Evolutionary conservation across 257 asterid genomes (phyloP).

Genomic region (Primulina huaijiensis): DNA sequence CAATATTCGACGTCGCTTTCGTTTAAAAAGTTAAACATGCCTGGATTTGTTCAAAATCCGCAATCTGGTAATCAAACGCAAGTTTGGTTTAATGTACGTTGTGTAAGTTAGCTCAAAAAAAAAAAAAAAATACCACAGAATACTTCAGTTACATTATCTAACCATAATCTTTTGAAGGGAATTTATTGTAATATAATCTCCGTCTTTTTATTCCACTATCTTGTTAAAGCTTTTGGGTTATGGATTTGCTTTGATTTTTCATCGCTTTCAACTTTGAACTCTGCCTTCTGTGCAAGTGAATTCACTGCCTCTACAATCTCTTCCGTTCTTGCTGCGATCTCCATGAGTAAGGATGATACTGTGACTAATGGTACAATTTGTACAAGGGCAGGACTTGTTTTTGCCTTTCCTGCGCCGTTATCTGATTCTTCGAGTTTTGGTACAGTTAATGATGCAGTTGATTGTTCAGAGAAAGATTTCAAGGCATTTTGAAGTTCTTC

Average conservation of each 20-base stretch:
- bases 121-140: neutral
- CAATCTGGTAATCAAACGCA: slow-evolving; percentile 13
- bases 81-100: slow-evolving; percentile 27
- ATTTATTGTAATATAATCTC: slow-evolving; percentile 30
- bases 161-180: slow-evolving; percentile 44
- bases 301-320: slow-evolving; percentile 43
- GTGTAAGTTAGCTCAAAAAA: slow-evolving; percentile 7
- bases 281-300: slow-evolving; percentile 53
- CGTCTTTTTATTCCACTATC: slow-evolving; percentile 22
- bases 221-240: slow-evolving; percentile 19
- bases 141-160: slow-evolving; percentile 3
- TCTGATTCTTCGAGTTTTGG: slow-evolving; percentile 14
- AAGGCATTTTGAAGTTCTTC: slow-evolving; percentile 50
- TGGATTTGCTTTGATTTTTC: slow-evolving; percentile 33
- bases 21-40: neutral
- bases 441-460: slow-evolving; percentile 24
- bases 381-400: slow-evolving; percentile 30
- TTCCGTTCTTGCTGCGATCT: slow-evolving; percentile 60
- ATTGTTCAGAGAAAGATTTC: slow-evolving; percentile 40
- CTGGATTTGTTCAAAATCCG: slow-evolving; percentile 13
- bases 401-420: slow-evolving; percentile 21
- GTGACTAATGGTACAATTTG: slow-evolving; percentile 59
- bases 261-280: slow-evolving; percentile 39
- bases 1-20: slow-evolving; percentile 2
- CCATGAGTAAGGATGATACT: slow-evolving; percentile 52